Evolutionary conservation across 805 yeast genomes (phyloP).

Genomic region (Ogataea sp.): DNA sequence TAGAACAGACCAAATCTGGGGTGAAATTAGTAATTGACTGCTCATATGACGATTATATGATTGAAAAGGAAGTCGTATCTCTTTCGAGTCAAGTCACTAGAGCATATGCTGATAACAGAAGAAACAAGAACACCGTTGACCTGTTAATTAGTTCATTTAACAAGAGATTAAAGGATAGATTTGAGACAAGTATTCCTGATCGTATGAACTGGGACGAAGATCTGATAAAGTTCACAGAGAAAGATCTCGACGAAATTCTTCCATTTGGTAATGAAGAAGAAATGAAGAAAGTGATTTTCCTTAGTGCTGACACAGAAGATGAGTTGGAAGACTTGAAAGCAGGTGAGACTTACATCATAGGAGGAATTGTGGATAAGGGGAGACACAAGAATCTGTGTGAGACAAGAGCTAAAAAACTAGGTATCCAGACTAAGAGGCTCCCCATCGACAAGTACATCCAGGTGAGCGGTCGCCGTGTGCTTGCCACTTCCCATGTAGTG

Average conservation of each 20-base stretch:
- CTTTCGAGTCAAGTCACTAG: constrained; percentile 75
- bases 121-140: constrained; percentile 47
- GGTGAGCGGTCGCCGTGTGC: constrained; percentile 77
- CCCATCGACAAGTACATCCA: constrained; percentile 84
- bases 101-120: constrained; percentile 70
- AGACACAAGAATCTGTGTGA: constrained; percentile 75
- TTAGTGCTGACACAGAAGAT: constrained; percentile 83
- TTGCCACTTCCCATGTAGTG: constrained; percentile 93
- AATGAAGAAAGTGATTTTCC: constrained; percentile 45
- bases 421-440: constrained; percentile 64
- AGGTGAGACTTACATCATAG: constrained; percentile 75
- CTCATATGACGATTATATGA: constrained; percentile 86
- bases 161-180: constrained; percentile 57
- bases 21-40: constrained; percentile 73
- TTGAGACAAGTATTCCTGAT: constrained; percentile 53
- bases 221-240: constrained; percentile 42
- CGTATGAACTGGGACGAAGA: constrained; percentile 55
- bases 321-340: constrained; percentile 54
- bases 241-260: constrained; percentile 26
- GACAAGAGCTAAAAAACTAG: constrained; percentile 69
- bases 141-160: constrained; percentile 59
- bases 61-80: constrained; percentile 59
- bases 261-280: constrained; percentile 16
- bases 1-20: constrained; percentile 38
- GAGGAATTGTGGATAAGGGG: constrained; percentile 95